phyloP scores from a whole-genome alignment of 1,139 yeast genomes.

The Fermentozyma sake region DNA sequence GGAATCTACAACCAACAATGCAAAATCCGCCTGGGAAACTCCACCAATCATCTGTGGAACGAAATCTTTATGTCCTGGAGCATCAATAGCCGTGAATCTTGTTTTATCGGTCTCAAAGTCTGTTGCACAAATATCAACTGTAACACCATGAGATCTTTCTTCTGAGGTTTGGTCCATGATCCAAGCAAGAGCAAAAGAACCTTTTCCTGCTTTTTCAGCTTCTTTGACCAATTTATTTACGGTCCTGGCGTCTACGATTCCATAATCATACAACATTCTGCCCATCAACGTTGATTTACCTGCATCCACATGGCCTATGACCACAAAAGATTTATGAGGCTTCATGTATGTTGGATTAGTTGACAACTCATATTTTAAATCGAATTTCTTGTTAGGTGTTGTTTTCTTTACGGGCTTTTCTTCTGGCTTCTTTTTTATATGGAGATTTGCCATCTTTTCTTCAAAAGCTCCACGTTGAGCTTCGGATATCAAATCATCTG shows the following conservation, averaged over 20 bases:
- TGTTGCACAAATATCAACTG: constrained; percentile 88
- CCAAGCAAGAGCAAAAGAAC: constrained; percentile 97
- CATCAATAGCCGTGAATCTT: constrained; percentile 85
- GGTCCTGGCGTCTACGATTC: constrained; percentile 73
- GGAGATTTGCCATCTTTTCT: constrained; percentile 31
- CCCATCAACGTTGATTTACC: constrained; percentile 97
- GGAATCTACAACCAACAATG: constrained; percentile 72
- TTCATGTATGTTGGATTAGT: constrained; percentile 36
- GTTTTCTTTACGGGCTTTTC: constrained; percentile 19
- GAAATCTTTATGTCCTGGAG: constrained; percentile 64
- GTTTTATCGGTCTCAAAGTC: constrained; percentile 65
- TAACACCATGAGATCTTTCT: constrained; percentile 87
- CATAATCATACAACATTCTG: constrained; percentile 72
- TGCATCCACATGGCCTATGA: constrained; percentile 96
- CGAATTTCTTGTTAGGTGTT: constrained; percentile 38
- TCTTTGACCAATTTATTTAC: constrained; percentile 76
- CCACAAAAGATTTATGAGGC: constrained; percentile 75
- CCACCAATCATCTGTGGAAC: constrained; percentile 55
- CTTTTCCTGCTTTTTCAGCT: constrained; percentile 78
- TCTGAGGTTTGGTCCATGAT: constrained; percentile 92
- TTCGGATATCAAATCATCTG: constrained; percentile 67
- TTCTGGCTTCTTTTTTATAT: constrained; percentile 12
- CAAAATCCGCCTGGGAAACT: constrained; percentile 59
- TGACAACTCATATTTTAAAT: constrained; percentile 35
- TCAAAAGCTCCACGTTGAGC: constrained; percentile 59